Conservation (phyloP, 768 basidiomycete species). For the Amanita inopinata region DNA sequence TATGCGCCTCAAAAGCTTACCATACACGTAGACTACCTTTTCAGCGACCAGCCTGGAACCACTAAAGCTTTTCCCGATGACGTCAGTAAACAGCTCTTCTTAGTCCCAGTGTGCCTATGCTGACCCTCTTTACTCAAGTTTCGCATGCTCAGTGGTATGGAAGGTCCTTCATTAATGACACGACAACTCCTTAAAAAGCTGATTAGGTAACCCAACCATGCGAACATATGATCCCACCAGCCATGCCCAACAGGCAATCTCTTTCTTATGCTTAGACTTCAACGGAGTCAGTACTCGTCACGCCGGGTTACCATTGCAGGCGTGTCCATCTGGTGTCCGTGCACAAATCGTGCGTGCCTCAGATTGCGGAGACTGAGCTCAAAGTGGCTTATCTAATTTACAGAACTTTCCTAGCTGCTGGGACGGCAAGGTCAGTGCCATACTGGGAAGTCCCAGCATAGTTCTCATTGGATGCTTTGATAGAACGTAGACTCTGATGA, state of each 20-base stretch:
- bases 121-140: constrained; percentile 25
- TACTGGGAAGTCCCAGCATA: neutral
- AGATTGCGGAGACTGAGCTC: neutral
- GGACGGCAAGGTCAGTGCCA: constrained; percentile 36
- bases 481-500: constrained; percentile 38
- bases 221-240: constrained; percentile 37
- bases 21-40: constrained; percentile 33
- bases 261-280: constrained; percentile 40
- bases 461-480: neutral
- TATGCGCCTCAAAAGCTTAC: neutral
- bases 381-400: neutral
- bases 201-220: constrained; percentile 30
- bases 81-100: constrained; percentile 21
- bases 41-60: constrained; percentile 32
- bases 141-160: constrained; percentile 41
- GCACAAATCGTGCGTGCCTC: constrained; percentile 34
- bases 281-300: constrained; percentile 27
- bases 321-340: constrained; percentile 38
- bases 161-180: neutral
- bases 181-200: neutral
- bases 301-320: constrained; percentile 27
- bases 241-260: constrained; percentile 36
- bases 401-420: constrained; percentile 48
- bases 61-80: constrained; percentile 48
- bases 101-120: constrained; percentile 4